Conservation (phyloP, 352 stramenopile genomes). For the Pythium aquatile region DNA sequence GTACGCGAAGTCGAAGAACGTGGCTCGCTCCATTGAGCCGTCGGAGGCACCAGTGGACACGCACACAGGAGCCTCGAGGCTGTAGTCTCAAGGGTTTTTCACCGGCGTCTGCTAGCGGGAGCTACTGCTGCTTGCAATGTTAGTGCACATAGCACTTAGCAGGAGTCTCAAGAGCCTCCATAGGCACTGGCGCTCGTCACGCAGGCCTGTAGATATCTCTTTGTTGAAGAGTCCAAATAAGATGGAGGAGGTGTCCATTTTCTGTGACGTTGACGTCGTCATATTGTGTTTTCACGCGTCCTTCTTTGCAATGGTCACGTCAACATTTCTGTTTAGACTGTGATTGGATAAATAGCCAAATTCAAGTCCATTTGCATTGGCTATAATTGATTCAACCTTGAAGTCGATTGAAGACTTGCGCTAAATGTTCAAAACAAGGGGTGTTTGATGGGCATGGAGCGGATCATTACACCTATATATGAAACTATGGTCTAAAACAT, state of each 20-base stretch:
- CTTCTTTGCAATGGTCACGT: conserved; percentile 19
- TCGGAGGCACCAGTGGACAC: neutral
- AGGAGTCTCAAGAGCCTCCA: too few species aligned
- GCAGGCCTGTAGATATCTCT: too few species aligned
- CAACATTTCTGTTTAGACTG: neutral
- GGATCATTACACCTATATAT: neutral
- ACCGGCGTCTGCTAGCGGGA: too few species aligned
- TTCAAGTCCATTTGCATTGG: neutral
- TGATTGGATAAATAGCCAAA: conserved; percentile 9
- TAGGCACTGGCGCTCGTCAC: too few species aligned
- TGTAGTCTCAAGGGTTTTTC: conserved; percentile 1
- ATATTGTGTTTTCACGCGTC: conserved; percentile 13
- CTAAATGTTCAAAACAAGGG: conserved; percentile 13
- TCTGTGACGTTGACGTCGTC: conserved; percentile 24
- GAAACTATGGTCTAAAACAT: neutral
- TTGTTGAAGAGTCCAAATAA: neutral
- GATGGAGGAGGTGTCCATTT: conserved; percentile 18
- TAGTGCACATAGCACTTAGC: too few species aligned
- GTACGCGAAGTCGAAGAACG: conserved; percentile 42
- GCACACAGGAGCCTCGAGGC: conserved; percentile 8
- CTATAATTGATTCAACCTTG: neutral
- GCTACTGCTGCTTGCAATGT: too few species aligned
- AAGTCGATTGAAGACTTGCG: neutral
- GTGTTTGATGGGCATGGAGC: neutral
- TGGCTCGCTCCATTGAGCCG: neutral